Percentiles rank a stretch among this genome's conserved stretches.
phyloP scores from a whole-genome alignment of 2,329 filamentous ascomycete species.

The Pestalotiopsis sp. region DNA sequence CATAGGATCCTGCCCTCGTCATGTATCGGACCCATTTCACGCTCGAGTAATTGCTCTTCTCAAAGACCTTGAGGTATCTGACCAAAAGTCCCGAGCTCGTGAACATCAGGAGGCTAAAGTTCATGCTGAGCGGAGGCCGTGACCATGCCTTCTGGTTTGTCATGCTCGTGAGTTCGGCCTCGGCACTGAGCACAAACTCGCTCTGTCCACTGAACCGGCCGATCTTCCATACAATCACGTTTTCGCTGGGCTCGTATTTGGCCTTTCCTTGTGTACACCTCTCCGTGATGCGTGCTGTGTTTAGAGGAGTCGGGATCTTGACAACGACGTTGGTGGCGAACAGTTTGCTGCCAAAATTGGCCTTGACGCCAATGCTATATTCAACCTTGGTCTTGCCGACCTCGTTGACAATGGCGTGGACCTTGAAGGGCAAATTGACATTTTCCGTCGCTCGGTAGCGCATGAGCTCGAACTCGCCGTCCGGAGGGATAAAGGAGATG shows the following conservation, averaged over 20 bases:
- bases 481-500: slow-evolving; percentile 94
- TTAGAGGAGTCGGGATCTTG: slow-evolving; percentile 91
- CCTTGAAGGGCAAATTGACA: slow-evolving; percentile 97
- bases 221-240: slow-evolving; percentile 99
- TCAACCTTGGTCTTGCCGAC: slow-evolving; percentile 96
- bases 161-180: slow-evolving; percentile 92
- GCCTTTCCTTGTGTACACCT: slow-evolving; percentile 94
- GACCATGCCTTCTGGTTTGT: slow-evolving; percentile 98
- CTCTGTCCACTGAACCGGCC: slow-evolving; percentile 97
- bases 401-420: slow-evolving; percentile 98
- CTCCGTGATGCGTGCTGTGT: slow-evolving; percentile 92
- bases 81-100: slow-evolving; percentile 92
- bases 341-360: slow-evolving; percentile 93
- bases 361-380: slow-evolving; percentile 96
- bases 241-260: slow-evolving; percentile 97
- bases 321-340: slow-evolving; percentile 97
- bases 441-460: slow-evolving; percentile 97
- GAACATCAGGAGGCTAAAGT: slow-evolving; percentile 96
- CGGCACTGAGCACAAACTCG: slow-evolving; percentile 92
- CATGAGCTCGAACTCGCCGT: slow-evolving; percentile 99
- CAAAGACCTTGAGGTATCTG: slow-evolving; percentile 95
- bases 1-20: slow-evolving; percentile 96
- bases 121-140: slow-evolving; percentile 85
- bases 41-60: slow-evolving; percentile 98
- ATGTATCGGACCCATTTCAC: slow-evolving; percentile 99